Conservation (phyloP, 106 monocot species). For the Phalaenopsis aphrodite region DNA sequence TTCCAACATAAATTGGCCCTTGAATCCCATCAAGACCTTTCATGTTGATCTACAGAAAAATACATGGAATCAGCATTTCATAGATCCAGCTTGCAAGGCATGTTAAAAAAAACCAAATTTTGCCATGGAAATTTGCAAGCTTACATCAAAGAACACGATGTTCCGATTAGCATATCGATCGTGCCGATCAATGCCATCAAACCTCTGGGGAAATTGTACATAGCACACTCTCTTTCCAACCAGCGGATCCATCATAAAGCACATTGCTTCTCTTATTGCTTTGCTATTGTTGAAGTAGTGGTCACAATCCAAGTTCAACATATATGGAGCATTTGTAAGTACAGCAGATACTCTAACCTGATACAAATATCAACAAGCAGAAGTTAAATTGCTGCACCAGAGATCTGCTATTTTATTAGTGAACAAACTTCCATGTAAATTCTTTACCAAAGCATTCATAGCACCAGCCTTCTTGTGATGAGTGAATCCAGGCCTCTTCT, state of each 20-base stretch:
- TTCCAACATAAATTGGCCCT: conserved; percentile 90
- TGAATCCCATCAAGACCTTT: conserved; percentile 93
- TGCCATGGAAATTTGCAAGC: conserved; percentile 5
- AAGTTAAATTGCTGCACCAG: background rate
- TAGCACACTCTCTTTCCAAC: conserved; percentile 61
- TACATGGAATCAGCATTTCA: background rate
- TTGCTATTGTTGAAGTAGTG: conserved; percentile 78
- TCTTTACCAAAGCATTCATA: conserved; percentile 54
- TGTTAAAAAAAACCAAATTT: background rate
- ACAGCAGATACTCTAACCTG: conserved; percentile 76
- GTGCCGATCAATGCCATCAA: conserved; percentile 65
- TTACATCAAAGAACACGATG: conserved; percentile 75
- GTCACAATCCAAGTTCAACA: conserved; percentile 77
- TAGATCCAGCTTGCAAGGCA: background rate
- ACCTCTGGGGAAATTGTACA: conserved; percentile 75
- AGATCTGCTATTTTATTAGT: background rate
- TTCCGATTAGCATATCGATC: conserved; percentile 76
- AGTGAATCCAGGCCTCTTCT: conserved; percentile 54
- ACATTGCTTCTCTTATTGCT: conserved; percentile 66
- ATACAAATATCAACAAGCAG: background rate
- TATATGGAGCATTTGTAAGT: conserved; percentile 63
- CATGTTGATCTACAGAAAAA: conserved; percentile 75
- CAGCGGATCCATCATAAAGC: conserved; percentile 76
- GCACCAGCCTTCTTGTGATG: conserved; percentile 66
- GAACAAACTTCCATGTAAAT: background rate